phyloP scores from a whole-genome alignment of 306 rosid genomes.

The Hylodesmum podocarpum region DNA sequence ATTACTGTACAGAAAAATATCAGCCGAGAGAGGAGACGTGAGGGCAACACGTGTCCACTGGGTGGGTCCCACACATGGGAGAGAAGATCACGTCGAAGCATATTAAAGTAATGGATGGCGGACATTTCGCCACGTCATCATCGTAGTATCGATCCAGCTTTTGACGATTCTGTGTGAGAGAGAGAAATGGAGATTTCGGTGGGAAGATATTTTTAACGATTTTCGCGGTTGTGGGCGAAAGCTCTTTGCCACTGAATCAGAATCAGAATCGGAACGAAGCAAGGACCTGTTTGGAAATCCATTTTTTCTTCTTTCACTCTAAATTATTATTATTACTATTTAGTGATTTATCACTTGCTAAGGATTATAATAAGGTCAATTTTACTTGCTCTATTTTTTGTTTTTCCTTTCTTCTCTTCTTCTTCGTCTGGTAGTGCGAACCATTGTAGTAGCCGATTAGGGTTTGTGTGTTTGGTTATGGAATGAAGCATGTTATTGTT shows the following conservation, averaged over 20 bases:
- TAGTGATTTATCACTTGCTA: too few relatives aligned
- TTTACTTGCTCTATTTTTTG: neutral
- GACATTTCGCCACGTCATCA: slow-evolving; percentile 38
- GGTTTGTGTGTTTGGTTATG: neutral
- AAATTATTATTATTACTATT: neutral
- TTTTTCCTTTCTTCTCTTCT: neutral
- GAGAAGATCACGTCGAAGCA: neutral
- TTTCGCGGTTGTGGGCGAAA: slow-evolving; percentile 41
- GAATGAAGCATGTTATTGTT: slow-evolving; percentile 30
- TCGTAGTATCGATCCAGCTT: slow-evolving; percentile 39
- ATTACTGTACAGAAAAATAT: slow-evolving; percentile 26
- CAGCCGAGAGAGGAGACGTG: neutral
- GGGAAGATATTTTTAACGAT: slow-evolving; percentile 40
- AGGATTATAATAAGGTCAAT: neutral
- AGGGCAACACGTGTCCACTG: neutral
- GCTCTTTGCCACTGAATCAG: neutral
- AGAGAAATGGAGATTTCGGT: neutral
- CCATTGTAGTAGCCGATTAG: neutral
- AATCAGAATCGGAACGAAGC: neutral
- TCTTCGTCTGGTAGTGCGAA: neutral
- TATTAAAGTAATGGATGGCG: slow-evolving; percentile 35
- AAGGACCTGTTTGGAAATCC: neutral
- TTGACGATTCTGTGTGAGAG: slow-evolving; percentile 24
- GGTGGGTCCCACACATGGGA: slow-evolving; percentile 26
- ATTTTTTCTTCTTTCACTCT: neutral